Evolutionary conservation across 805 yeast genomes (phyloP).

Genomic region (Ogataea siamensis): DNA sequence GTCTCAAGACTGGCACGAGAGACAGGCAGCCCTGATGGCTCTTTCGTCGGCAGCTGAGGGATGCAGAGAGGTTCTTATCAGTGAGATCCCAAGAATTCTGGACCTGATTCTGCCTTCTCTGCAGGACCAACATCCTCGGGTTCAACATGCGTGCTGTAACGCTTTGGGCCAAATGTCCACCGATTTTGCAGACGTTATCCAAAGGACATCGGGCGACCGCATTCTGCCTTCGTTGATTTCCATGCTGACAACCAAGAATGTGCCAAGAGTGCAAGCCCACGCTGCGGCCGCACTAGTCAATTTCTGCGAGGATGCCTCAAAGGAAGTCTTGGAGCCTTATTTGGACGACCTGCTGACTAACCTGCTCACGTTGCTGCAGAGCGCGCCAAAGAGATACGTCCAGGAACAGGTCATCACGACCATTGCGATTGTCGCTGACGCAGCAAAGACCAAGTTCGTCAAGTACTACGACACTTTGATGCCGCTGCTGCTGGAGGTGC

Average conservation of each 20-base stretch:
- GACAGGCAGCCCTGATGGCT: conserved; percentile 97
- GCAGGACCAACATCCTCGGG: conserved; percentile 86
- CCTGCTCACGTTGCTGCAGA: conserved; percentile 70
- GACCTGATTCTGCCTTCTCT: conserved; percentile 85
- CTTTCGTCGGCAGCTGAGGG: conserved; percentile 97
- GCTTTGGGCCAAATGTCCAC: conserved; percentile 96
- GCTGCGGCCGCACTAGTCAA: conserved; percentile 98
- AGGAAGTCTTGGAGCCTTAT: conserved; percentile 88
- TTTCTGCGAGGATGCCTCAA: conserved; percentile 87
- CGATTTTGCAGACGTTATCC: conserved; percentile 89
- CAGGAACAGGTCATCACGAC: conserved; percentile 98
- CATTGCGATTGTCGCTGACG: conserved; percentile 95
- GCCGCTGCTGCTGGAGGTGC: conserved; percentile 80
- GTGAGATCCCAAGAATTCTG: conserved; percentile 76
- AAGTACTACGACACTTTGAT: conserved; percentile 93
- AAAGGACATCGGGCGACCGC: conserved; percentile 72
- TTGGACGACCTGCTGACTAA: conserved; percentile 77
- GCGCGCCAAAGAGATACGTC: conserved; percentile 81
- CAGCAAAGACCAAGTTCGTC: conserved; percentile 82
- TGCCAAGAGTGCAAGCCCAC: conserved; percentile 93
- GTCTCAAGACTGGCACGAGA: conserved; percentile 84
- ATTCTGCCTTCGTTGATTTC: conserved; percentile 87
- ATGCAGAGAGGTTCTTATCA: conserved; percentile 81
- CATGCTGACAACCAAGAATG: conserved; percentile 67
- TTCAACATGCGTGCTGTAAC: conserved; percentile 95